phyloP scores from a whole-genome alignment of 176 grass and related monocot species.

The Avena sativa region DNA sequence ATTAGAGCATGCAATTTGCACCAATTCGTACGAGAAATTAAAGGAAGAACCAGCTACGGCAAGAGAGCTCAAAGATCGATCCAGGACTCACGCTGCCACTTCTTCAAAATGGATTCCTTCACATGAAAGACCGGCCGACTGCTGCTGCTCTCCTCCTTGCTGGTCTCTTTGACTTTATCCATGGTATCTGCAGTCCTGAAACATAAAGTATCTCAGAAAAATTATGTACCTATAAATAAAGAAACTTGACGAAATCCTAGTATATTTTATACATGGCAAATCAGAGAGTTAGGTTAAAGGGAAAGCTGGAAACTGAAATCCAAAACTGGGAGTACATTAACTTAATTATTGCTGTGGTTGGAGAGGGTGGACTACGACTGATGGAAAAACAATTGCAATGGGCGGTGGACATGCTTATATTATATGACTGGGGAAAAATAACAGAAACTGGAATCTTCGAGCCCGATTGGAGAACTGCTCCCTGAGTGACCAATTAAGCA shows the following conservation, averaged over 20 bases:
- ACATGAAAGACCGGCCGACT: too few species aligned
- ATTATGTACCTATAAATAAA: background rate
- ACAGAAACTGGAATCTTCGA: too few species aligned
- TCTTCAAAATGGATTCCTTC: too few species aligned
- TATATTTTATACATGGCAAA: background rate
- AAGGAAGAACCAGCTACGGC: background rate
- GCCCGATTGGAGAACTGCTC: too few species aligned
- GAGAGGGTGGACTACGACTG: background rate
- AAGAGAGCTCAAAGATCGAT: background rate
- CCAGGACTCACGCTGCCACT: background rate
- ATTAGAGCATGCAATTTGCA: too few species aligned
- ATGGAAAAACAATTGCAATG: background rate
- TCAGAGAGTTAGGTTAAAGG: background rate
- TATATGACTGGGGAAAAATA: too few species aligned
- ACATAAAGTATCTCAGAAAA: background rate
- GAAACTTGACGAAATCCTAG: background rate
- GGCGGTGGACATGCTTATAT: too few species aligned
- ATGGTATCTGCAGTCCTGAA: too few species aligned
- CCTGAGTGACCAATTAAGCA: too few species aligned
- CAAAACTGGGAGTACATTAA: too few species aligned
- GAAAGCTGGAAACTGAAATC: background rate
- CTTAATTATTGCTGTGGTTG: background rate
- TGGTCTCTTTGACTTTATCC: too few species aligned
- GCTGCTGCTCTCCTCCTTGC: background rate
- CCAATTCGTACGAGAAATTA: too few species aligned